Evolutionary conservation across 2,329 filamentous ascomycete genomes (phyloP).

Genomic region (Sclerotinia subarctica): DNA sequence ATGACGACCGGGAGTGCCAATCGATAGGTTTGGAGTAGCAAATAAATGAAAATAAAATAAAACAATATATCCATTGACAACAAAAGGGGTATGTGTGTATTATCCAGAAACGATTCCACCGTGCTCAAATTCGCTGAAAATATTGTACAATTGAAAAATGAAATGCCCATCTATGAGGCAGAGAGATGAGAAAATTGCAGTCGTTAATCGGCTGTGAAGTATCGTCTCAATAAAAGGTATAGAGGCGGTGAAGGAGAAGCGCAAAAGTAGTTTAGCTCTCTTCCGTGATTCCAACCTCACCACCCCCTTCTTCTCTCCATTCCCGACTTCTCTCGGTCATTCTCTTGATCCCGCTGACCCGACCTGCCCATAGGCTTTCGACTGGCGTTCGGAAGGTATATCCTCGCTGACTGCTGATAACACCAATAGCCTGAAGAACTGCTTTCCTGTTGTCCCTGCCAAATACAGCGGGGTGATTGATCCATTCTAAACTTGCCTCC

Average conservation of each 20-base stretch:
- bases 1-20: not conserved
- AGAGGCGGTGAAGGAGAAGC: not conserved
- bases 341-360: slow-evolving; percentile 76
- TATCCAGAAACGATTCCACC: not conserved
- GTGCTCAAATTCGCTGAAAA: slow-evolving; percentile 6
- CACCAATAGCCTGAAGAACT: slow-evolving; percentile 91
- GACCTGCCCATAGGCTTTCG: slow-evolving; percentile 82
- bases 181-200: not conserved
- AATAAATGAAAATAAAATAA: not conserved
- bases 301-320: slow-evolving; percentile 75
- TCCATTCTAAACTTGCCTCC: slow-evolving; percentile 91
- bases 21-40: not conserved
- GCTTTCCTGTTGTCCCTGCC: slow-evolving; percentile 91
- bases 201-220: not conserved
- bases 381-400: slow-evolving; percentile 91
- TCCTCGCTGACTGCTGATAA: slow-evolving; percentile 89
- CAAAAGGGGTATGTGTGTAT: slow-evolving; percentile 9
- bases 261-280: slow-evolving; percentile 31
- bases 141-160: slow-evolving; percentile 5
- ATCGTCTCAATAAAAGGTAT: not conserved
- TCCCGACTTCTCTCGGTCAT: slow-evolving; percentile 82
- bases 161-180: not conserved
- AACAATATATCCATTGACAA: slow-evolving; percentile 7
- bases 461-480: slow-evolving; percentile 93
- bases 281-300: slow-evolving; percentile 38